Base-by-base conservation (phyloP, 345 rosid genomes). In the Populus ilicifolia region DNA sequence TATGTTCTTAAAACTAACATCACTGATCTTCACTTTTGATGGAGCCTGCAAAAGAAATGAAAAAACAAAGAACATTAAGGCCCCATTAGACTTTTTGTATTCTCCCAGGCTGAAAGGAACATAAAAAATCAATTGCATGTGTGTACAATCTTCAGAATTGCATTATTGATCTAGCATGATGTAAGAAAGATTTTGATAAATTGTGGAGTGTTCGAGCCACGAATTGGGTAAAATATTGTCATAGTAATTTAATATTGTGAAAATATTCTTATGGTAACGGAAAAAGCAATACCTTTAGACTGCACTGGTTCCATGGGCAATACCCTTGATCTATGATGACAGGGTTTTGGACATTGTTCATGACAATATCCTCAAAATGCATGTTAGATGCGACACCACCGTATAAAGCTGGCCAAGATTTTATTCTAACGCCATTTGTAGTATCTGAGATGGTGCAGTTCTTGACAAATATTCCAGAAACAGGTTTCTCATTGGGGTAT, bases 301-400 rank as follows among this genome's bases (percentile, higher is more conserved):
- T 33, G 23, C 70, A 67, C 36, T 67, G 70, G 43, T 67, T 67
- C 70, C 70, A 67, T 14, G 70, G 70, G 23, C 70, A 67, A 21
- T 67, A 67, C 11, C 0, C 41, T 67, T 67, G 70, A 33, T 67
- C 70, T 33, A 67, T 0, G 70, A 67, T 2, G 46, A 67, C 12
- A 33, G 70, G 70, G 38, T 67, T 67, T 38, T 16, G 36, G 70
- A 67, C 70, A 67, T 67, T 67, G n/a, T 67, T 35, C 70, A 67
- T 67, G 43, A 35, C 38, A 35, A 67, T 67, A 21, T 67, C 46
- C 44, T 67, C 43, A 35, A 67, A 67, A 33, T 67, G 70, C 23
- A 67, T 67, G 23, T 33, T 21, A 35, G 70, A 67, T 67, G 70
- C 70, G 12, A 0, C 23, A 16, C 70, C 70, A 67, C 70, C 70